Evolutionary conservation across 768 basidiomycete species (phyloP), one percentile per base, ranked within the genome.

Genomic region (Lentinula detonsa): DNA sequence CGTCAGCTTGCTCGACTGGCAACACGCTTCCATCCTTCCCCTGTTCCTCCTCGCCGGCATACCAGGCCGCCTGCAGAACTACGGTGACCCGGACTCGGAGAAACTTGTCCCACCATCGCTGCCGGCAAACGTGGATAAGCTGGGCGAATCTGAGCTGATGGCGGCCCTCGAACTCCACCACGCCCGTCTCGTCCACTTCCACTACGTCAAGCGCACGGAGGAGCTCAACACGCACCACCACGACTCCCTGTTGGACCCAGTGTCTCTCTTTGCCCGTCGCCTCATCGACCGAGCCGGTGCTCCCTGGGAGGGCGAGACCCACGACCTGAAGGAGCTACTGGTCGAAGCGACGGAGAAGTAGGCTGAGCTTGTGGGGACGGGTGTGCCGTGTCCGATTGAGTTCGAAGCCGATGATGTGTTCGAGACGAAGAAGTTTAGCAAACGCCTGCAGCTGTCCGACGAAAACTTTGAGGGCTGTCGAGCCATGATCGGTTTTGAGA

Each of bases 1-100:
- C 67, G 70, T 75, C 59, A 64, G 80, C 72, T 62, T 82, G 71
- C 13, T 81, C 59, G 81, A 82, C 76, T 83, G 80, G 82, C 81
- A 84, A 74, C 81, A 83, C 70, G 62, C 83, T 64, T 72, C 81
- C 4, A 79, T 84, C 73, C 75, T 83, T 34, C 81, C 82, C 68
- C 28, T 63, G 64, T 84, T 79, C 72, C 81, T 84, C 73, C 75
- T 74, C 61, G 73, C 78, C 39, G 73, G 76, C 63, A 69, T 79
- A 68, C 81, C 81, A 46, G 16, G 70, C 58, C 68, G 66, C 28
- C 54, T 84, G 1, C 79, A 81, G 73, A 83, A 83, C 73, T 68
- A 81, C 66, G 73, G 71, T 66, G 81, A 83, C 62, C 40, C 62
- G 15, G 65, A 68, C 65, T 81, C 75, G 65, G 72, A 76, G 61